phyloP scores from a whole-genome alignment of 257 asterid species.

The Anisodus acutangulus region DNA sequence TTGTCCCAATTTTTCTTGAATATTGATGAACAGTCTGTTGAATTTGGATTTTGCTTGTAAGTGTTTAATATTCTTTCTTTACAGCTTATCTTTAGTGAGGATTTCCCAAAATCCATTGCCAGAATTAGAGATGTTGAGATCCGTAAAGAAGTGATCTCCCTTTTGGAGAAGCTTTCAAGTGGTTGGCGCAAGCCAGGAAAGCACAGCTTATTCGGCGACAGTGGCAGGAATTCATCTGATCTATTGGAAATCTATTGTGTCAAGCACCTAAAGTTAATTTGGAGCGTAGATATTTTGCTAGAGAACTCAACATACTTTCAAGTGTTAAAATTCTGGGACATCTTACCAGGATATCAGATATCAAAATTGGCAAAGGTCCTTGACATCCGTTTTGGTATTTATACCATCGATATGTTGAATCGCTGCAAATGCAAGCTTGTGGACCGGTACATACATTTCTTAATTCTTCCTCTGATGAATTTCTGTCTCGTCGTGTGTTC shows the following conservation, averaged over 20 bases:
- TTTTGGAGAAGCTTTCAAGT: constrained; percentile 52
- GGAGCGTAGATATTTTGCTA: constrained; percentile 53
- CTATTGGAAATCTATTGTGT: constrained; percentile 45
- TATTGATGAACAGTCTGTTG: not conserved
- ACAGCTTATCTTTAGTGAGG: constrained; percentile 32
- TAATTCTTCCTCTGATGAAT: not conserved
- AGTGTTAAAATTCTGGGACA: constrained; percentile 51
- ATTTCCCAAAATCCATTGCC: constrained; percentile 44
- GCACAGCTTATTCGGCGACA: not conserved
- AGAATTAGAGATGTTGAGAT: constrained; percentile 31
- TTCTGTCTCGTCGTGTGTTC: not conserved
- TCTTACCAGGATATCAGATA: constrained; percentile 40
- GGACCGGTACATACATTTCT: constrained; percentile 36
- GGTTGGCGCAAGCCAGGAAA: constrained; percentile 53
- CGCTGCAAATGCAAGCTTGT: constrained; percentile 31
- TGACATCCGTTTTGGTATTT: not conserved
- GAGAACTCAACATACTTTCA: constrained; percentile 40
- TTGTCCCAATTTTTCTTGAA: too few relatives aligned
- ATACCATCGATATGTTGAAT: constrained; percentile 22
- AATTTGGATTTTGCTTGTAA: not conserved
- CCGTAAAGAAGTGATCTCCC: constrained; percentile 38
- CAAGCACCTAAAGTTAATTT: constrained; percentile 42
- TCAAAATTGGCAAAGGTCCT: constrained; percentile 29
- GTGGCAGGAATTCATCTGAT: constrained; percentile 30
- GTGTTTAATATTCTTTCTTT: not conserved